Evolutionary conservation across 345 rosid species (phyloP).

Genomic region (Reutealis trisperma): DNA sequence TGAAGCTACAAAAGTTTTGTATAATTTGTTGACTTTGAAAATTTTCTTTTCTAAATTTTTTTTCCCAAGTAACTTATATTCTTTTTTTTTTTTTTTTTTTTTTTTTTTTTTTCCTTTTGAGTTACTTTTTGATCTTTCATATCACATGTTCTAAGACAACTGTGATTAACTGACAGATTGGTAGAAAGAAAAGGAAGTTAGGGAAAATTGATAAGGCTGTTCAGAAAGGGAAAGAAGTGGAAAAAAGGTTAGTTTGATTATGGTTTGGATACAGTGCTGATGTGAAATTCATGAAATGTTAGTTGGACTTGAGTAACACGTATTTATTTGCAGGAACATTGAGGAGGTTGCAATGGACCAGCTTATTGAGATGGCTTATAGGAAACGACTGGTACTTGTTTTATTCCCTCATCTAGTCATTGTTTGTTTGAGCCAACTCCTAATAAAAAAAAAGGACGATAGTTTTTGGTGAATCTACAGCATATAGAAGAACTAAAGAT

Average conservation of each 20-base stretch:
- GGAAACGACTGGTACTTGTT: constrained; percentile 67
- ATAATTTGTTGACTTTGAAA: neutral
- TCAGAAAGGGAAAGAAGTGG: constrained; percentile 50
- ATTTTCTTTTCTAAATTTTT: neutral
- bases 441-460: neutral
- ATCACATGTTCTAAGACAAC: neutral
- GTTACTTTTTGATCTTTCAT: neutral
- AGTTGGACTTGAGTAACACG: constrained; percentile 22
- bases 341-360: constrained; percentile 85
- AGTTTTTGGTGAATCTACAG: neutral
- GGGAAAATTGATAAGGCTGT: constrained; percentile 60
- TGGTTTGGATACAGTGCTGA: constrained; percentile 12
- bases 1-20: neutral
- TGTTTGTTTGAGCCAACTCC: neutral
- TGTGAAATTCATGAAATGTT: constrained; percentile 16
- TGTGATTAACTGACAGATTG: constrained; percentile 52
- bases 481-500: neutral
- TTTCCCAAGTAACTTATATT: neutral
- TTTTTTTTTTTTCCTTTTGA: neutral
- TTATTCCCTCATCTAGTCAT: constrained; percentile 4
- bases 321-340: constrained; percentile 55
- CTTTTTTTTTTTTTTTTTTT: too few relatives aligned
- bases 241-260: constrained; percentile 54
- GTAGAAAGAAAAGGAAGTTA: constrained; percentile 56
- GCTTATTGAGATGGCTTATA: constrained; percentile 82